Evolutionary conservation across 331 rosid species (phyloP).

Genomic region (Spiraea crenata): DNA sequence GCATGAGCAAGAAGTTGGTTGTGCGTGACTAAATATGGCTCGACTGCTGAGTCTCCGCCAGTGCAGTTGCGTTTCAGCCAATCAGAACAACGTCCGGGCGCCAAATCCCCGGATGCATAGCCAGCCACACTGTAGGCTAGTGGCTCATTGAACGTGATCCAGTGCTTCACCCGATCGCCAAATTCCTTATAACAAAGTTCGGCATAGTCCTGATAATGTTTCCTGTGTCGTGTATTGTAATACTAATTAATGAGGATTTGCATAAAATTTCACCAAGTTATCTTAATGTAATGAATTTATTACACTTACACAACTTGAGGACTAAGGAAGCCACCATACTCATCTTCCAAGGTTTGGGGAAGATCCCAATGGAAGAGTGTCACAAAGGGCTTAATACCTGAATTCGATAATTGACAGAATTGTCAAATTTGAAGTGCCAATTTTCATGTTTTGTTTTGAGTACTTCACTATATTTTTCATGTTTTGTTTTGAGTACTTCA

Average conservation of each 20-base stretch:
- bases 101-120: conserved; percentile 22
- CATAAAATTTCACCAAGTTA: background rate
- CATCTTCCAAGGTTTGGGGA: conserved; percentile 61
- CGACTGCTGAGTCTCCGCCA: conserved; percentile 28
- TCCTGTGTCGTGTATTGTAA: background rate
- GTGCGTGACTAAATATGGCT: conserved; percentile 35
- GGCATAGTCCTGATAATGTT: conserved; percentile 21
- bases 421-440: background rate
- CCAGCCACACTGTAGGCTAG: conserved; percentile 21
- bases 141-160: conserved; percentile 39
- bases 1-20: conserved; percentile 37
- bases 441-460: background rate
- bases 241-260: background rate
- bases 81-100: conserved; percentile 28
- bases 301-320: conserved; percentile 27
- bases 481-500: too few species aligned
- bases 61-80: conserved; percentile 30
- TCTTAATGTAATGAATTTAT: background rate
- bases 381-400: conserved; percentile 52
- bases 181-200: conserved; percentile 28
- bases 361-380: conserved; percentile 75
- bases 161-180: conserved; percentile 35
- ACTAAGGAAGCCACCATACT: conserved; percentile 51
- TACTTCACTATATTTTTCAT: background rate
- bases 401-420: background rate